These are phyloP conservation scores for Epichloe typhina DNA, from an alignment of 2,329 filamentous ascomycete genomes.

Conservation along the genomic window DNA sequence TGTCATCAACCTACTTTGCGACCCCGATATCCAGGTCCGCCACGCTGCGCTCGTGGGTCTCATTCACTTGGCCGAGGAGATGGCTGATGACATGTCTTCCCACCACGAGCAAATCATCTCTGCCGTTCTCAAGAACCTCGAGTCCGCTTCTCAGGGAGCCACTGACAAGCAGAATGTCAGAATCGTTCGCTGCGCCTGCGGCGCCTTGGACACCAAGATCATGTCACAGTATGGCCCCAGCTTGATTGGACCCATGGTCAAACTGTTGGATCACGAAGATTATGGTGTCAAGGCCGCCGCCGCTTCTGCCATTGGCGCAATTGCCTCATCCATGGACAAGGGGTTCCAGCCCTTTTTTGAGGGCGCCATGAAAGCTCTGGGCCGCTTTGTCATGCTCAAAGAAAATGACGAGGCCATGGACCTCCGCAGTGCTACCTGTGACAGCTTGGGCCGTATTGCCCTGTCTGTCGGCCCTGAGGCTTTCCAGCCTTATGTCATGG, in stretches of 20 bases:
- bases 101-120: conserved; percentile 78
- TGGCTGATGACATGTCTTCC: conserved; percentile 76
- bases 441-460: conserved; percentile 88
- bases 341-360: conserved; percentile 91
- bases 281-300: conserved; percentile 82
- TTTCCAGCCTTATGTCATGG: conserved; percentile 84
- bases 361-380: conserved; percentile 79
- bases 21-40: conserved; percentile 71
- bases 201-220: conserved; percentile 66
- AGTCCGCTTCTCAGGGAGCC: conserved; percentile 58
- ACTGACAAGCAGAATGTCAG: conserved; percentile 64
- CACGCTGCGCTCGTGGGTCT: conserved; percentile 79
- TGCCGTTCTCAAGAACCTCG: conserved; percentile 76
- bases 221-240: conserved; percentile 72
- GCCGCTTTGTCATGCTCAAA: conserved; percentile 72
- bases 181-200: conserved; percentile 81
- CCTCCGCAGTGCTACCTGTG: conserved; percentile 77
- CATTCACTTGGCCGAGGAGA: conserved; percentile 82
- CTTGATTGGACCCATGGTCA: conserved; percentile 73
- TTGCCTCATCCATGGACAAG: conserved; percentile 72
- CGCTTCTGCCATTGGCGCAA: conserved; percentile 78
- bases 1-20: conserved; percentile 70
- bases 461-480: conserved; percentile 70
- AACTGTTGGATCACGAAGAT: conserved; percentile 72
- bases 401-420: conserved; percentile 82